These are phyloP conservation scores for Kwoniella shandongensis DNA, from an alignment of 768 basidiomycete genomes.

Conservation along the genomic window DNA sequence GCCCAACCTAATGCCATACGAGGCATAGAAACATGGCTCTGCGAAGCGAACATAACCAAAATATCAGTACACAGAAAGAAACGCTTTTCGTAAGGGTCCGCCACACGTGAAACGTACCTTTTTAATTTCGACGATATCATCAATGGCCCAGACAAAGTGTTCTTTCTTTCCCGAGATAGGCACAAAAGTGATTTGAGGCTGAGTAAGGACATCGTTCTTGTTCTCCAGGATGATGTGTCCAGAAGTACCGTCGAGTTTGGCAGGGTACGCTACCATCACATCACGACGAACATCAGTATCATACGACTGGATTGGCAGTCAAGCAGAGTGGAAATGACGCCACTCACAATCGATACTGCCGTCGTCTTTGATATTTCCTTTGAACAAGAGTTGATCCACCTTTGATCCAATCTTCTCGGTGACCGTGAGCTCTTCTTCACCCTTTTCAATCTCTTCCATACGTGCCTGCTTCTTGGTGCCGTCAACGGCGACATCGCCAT, in stretches of 20 bases:
- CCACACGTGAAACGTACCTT: too few species aligned
- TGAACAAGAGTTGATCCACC: conserved; percentile 52
- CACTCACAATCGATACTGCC: conserved; percentile 45
- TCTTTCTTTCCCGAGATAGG: conserved; percentile 38
- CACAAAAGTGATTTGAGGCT: conserved; percentile 43
- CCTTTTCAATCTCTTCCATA: conserved; percentile 15
- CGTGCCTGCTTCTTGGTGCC: conserved; percentile 51
- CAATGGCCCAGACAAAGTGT: conserved; percentile 19
- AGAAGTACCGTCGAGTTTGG: conserved; percentile 48
- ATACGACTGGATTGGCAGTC: not conserved
- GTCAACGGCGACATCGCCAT: conserved; percentile 54
- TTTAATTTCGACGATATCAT: not conserved
- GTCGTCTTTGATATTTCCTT: conserved; percentile 51
- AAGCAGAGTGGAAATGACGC: not conserved
- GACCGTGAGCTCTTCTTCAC: conserved; percentile 11
- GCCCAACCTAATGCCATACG: conserved; percentile 55
- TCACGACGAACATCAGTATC: not conserved
- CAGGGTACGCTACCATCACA: conserved; percentile 49
- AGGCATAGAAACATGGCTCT: conserved; percentile 54
- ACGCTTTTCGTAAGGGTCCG: too few species aligned
- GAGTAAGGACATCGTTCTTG: conserved; percentile 28
- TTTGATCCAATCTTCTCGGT: conserved; percentile 49
- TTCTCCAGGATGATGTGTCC: conserved; percentile 53
- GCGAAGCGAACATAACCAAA: not conserved
- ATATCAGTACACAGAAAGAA: not conserved